Conservation (phyloP, 352 stramenopile genomes). For the Globisporangium megalacanthum region DNA sequence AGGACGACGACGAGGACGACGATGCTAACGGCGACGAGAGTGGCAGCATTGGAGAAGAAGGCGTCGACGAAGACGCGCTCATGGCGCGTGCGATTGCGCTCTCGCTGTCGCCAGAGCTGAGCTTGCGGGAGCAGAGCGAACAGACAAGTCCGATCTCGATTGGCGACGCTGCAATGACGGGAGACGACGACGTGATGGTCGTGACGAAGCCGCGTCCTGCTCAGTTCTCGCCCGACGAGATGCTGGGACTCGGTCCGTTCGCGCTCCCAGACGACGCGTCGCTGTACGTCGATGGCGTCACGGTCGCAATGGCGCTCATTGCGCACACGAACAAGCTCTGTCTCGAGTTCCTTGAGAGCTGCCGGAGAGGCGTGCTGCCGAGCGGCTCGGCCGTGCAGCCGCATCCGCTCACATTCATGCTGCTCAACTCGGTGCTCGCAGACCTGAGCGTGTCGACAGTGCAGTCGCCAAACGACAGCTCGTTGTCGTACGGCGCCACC, state of each 20-base stretch:
- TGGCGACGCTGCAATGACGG: conserved; percentile 14
- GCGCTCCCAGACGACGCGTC: conserved; percentile 28
- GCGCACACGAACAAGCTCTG: conserved; percentile 62
- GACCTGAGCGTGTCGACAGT: conserved; percentile 31
- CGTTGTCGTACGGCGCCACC: conserved; percentile 18
- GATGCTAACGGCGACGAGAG: conserved; percentile 41
- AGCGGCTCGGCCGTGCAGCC: conserved; percentile 63
- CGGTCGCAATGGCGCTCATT: conserved; percentile 49
- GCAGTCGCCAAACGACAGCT: conserved; percentile 12
- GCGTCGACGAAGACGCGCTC: conserved; percentile 83
- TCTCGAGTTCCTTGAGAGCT: conserved; percentile 70
- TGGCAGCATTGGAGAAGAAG: conserved; percentile 50
- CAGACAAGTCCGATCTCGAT: conserved; percentile 20
- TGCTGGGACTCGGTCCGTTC: conserved; percentile 66
- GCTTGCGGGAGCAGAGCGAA: conserved; percentile 48
- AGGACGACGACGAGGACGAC: conserved; percentile 55
- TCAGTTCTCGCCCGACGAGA: conserved; percentile 64
- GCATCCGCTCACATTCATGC: conserved; percentile 84
- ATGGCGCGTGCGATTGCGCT: conserved; percentile 86
- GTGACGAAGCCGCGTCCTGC: conserved; percentile 34
- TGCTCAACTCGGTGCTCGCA: conserved; percentile 77
- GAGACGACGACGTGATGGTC: conserved; percentile 1
- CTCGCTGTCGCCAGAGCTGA: conserved; percentile 81
- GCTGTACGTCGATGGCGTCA: conserved; percentile 40
- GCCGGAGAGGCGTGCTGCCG: conserved; percentile 53